phyloP scores from a whole-genome alignment of 2,329 filamentous ascomycete genomes.

The Emmonsiellopsis sp. region DNA sequence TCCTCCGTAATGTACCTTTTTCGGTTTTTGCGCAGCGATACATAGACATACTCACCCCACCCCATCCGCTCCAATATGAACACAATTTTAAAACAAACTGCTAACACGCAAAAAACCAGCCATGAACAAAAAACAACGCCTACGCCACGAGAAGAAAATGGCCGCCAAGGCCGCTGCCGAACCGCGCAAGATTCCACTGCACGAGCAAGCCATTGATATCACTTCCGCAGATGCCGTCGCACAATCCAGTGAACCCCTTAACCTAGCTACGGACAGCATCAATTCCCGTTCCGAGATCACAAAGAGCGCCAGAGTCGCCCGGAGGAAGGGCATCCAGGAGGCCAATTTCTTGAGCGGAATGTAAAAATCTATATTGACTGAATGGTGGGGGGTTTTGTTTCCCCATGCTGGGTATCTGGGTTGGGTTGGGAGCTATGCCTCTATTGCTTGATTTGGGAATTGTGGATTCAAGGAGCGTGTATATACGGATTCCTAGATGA shows the following conservation, averaged over 20 bases:
- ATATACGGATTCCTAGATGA: too few species aligned
- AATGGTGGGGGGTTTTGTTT: too few species aligned
- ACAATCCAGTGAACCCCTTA: conserved; percentile 16
- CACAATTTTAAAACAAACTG: not conserved
- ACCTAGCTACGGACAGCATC: conserved; percentile 26
- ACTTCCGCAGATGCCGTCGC: conserved; percentile 24
- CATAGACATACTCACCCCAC: not conserved
- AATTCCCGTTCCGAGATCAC: conserved; percentile 32
- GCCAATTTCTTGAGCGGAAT: conserved; percentile 40
- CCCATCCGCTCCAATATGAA: not conserved
- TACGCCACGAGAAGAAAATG: conserved; percentile 38
- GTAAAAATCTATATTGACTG: conserved; percentile 15
- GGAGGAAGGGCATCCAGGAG: conserved; percentile 38
- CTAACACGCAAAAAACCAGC: conserved; percentile 20
- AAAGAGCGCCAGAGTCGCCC: conserved; percentile 34
- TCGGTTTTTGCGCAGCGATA: conserved; percentile 14
- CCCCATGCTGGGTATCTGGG: too few species aligned
- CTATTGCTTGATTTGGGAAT: too few species aligned
- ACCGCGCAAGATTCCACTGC: conserved; percentile 33
- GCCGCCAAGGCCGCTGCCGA: conserved; percentile 29
- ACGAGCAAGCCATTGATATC: conserved; percentile 37
- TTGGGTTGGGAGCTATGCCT: too few species aligned
- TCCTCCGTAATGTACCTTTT: not conserved
- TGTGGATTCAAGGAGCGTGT: too few species aligned
- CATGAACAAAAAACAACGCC: conserved; percentile 39